Base-by-base conservation (phyloP, 108 stramenopile genomes). In the Parietichytrium sp. region DNA sequence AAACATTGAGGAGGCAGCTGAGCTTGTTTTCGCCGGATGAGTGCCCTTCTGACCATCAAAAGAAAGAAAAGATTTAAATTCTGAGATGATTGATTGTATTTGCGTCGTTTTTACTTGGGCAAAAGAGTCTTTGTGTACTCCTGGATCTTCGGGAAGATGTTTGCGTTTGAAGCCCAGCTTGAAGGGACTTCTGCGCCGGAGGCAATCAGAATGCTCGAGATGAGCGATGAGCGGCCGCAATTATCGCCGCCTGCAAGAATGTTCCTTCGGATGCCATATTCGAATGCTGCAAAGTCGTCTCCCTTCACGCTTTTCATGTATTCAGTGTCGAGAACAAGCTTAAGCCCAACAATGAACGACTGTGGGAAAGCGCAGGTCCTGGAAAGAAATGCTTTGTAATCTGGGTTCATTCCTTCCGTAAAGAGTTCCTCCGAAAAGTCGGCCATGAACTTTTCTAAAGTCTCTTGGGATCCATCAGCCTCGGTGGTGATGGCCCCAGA, bases 301-400 rank as follows among this genome's bases (percentile, higher is more conserved):
- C 20, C 61, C 8, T 42, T n/a, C 13, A n/a, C 8, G 20, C 38
- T 25, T 16, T 33, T 42, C 0, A 72, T 42, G 42, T 45, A 33
- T 25, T 72, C 61, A 23, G 1, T 20, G 42, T 72, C 61, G 33
- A 72, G 61, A 2, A 33, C 36, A 42, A 72, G 42, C 20, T 72
- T 72, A 25, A 72, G 61, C 6, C 61, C 61, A 7, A 72, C 61
- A 23, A 72, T 42, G 42, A 72, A 72, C 13, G 61, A 72, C 2
- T 72, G 61, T 12, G 61, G 61, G 20, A 72, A 72, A 10, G 16
- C 61, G 61, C 61, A 72, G 6, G 61, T 33, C 10, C 45, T 72
- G 6, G 61, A 12, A 2, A 45, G 36, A 42, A 2, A 7, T 33
- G 20, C 2, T 6, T 42, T 10, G 42, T 23, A 72, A n/a, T 23